Percentiles rank a stretch among this genome's conserved stretches.
Conservation (phyloP, 1,284 basidiomycete genomes). For the Coniferiporia weirii region DNA sequence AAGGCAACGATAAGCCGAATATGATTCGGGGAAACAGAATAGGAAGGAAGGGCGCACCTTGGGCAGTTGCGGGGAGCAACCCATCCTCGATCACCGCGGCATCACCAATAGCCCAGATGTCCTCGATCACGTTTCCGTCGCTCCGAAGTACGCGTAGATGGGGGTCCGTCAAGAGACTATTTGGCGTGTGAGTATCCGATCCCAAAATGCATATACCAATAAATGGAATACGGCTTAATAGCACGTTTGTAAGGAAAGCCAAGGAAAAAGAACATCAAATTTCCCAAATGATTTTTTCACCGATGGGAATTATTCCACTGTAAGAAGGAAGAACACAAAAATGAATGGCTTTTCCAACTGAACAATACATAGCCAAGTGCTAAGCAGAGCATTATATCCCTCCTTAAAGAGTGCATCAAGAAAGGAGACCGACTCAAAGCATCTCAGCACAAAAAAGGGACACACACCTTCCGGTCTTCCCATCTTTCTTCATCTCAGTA, state of each 20-base stretch:
- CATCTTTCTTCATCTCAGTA: slow-evolving; percentile 55
- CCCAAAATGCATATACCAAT: background rate
- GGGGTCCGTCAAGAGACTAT: slow-evolving; percentile 56
- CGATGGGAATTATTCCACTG: too few relatives aligned
- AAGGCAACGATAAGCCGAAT: slow-evolving; percentile 7
- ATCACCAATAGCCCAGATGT: slow-evolving; percentile 85
- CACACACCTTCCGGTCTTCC: slow-evolving; percentile 52
- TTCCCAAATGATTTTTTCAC: background rate
- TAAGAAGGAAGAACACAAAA: too few relatives aligned
- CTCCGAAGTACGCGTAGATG: slow-evolving; percentile 54
- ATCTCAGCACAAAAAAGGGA: slow-evolving; percentile 2
- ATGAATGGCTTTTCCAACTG: too few relatives aligned
- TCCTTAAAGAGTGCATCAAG: too few relatives aligned
- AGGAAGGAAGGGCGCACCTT: slow-evolving; percentile 41
- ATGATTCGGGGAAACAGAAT: slow-evolving; percentile 6
- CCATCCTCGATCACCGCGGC: slow-evolving; percentile 57
- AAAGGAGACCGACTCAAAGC: too few relatives aligned
- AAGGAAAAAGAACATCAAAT: background rate
- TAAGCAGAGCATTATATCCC: too few relatives aligned
- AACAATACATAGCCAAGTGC: too few relatives aligned
- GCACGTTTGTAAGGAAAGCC: background rate
- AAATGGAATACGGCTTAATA: background rate
- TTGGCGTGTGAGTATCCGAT: slow-evolving; percentile 17
- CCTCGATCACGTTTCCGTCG: slow-evolving; percentile 52
- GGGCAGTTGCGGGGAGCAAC: slow-evolving; percentile 77